Conservation (phyloP, 441 rosid species). For the Gossypium davidsonii region DNA sequence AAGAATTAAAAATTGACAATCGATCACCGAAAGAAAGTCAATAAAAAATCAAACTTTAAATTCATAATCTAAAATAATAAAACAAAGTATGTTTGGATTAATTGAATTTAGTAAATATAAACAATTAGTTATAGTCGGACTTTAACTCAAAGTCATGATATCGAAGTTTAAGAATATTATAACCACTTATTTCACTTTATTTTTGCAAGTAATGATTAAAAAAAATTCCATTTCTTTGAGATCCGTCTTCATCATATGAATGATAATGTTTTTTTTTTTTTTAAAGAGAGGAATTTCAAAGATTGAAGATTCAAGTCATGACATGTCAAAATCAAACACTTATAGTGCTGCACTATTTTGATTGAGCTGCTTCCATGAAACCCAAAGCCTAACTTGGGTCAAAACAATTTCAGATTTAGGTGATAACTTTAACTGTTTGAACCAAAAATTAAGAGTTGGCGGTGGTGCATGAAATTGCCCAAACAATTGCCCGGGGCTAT, state of each 20-base stretch:
- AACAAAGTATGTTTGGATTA: no score
- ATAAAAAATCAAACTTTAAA: no score
- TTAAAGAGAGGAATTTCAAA: not conserved
- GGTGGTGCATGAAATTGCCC: conserved; percentile 17
- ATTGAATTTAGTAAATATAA: no score
- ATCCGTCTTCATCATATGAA: not conserved
- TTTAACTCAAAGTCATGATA: no score
- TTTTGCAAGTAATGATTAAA: not conserved
- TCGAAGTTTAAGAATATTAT: not conserved
- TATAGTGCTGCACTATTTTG: not conserved
- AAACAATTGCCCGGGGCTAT: conserved; percentile 30
- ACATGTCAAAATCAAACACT: not conserved
- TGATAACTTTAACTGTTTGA: not conserved
- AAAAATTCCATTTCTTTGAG: not conserved
- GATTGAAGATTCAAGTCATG: not conserved
- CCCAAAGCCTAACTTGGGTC: not conserved
- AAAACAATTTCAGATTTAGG: not conserved
- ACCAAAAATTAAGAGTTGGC: conserved; percentile 1
- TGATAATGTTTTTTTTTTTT: not conserved
- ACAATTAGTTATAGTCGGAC: no score
- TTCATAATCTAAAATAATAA: no score
- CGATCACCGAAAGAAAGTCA: no score
- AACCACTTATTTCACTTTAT: not conserved
- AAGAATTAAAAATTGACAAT: no score
- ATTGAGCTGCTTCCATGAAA: not conserved